Percentiles rank a stretch among this genome's conserved stretches.
Conservation (phyloP, 2,329 filamentous ascomycete species). For the Fusarium sp. region DNA sequence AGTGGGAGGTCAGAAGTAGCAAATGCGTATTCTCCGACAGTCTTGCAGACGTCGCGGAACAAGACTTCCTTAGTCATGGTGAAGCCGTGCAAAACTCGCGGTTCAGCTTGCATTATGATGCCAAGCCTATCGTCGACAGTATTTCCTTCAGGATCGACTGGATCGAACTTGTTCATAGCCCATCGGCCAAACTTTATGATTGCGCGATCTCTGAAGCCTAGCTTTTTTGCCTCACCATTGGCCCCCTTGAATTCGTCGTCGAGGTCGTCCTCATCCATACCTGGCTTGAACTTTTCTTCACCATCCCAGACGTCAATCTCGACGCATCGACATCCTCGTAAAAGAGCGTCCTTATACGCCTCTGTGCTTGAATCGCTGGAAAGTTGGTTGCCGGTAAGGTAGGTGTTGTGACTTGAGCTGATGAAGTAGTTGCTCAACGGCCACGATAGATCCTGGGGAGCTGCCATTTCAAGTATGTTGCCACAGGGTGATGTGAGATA, state of each 20-base stretch:
- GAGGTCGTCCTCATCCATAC: background rate
- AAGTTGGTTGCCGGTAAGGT: slow-evolving; percentile 86
- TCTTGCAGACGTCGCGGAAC: slow-evolving; percentile 86
- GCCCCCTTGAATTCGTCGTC: no score
- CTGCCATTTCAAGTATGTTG: slow-evolving; percentile 10
- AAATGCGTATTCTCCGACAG: slow-evolving; percentile 83
- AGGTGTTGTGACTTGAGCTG: slow-evolving; percentile 94
- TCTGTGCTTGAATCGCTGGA: slow-evolving; percentile 80
- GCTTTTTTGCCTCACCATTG: background rate
- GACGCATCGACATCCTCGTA: slow-evolving; percentile 84
- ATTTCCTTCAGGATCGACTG: no score
- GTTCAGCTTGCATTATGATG: slow-evolving; percentile 48
- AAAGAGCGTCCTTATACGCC: slow-evolving; percentile 80
- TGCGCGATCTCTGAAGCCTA: background rate
- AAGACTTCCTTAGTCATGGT: slow-evolving; percentile 84
- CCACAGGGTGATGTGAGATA: slow-evolving; percentile 22
- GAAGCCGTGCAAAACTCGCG: slow-evolving; percentile 83
- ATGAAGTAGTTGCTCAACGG: slow-evolving; percentile 92
- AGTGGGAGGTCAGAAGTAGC: slow-evolving; percentile 79
- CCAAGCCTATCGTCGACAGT: background rate
- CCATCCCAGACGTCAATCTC: slow-evolving; percentile 97
- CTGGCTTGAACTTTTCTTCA: slow-evolving; percentile 55
- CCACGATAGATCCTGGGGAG: slow-evolving; percentile 65
- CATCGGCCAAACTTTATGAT: background rate
- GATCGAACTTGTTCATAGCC: no score